These are phyloP conservation scores for Podosphaera fusca DNA, from an alignment of 2,329 filamentous ascomycete genomes.

Conservation along the genomic window DNA sequence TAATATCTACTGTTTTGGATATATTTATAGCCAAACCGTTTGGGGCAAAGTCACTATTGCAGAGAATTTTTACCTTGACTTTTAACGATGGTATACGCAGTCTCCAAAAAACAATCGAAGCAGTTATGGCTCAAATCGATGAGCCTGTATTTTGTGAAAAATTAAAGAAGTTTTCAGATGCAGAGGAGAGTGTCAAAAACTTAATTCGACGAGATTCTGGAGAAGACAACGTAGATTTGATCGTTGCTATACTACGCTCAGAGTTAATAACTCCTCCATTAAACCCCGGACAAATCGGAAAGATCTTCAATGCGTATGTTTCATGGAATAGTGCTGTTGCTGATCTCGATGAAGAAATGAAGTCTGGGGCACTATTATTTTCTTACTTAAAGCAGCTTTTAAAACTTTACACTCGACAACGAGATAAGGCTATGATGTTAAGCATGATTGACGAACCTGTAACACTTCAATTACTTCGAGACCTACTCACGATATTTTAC, in stretches of 20 bases:
- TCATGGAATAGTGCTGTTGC: slow-evolving; percentile 91
- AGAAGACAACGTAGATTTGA: slow-evolving; percentile 54
- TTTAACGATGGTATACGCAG: slow-evolving; percentile 72
- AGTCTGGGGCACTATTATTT: slow-evolving; percentile 75
- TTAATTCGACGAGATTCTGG: slow-evolving; percentile 51
- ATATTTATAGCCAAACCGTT: slow-evolving; percentile 92
- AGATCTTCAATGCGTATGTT: slow-evolving; percentile 82
- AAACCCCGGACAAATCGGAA: slow-evolving; percentile 51
- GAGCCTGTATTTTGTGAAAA: slow-evolving; percentile 61
- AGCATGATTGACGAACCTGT: slow-evolving; percentile 86
- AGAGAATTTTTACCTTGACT: slow-evolving; percentile 82
- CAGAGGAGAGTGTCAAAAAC: slow-evolving; percentile 52
- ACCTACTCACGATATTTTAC: slow-evolving; percentile 97
- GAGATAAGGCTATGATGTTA: slow-evolving; percentile 96
- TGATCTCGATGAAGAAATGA: slow-evolving; percentile 70
- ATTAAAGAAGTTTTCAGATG: slow-evolving; percentile 55
- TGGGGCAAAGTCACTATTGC: slow-evolving; percentile 68
- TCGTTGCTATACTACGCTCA: slow-evolving; percentile 65
- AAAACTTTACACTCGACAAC: slow-evolving; percentile 72
- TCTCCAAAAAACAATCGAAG: slow-evolving; percentile 71
- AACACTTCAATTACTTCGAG: slow-evolving; percentile 87
- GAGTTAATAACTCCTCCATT: slow-evolving; percentile 53
- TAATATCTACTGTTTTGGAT: slow-evolving; percentile 90
- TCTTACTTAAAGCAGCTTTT: slow-evolving; percentile 85
- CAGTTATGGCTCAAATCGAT: slow-evolving; percentile 52